Conservation (phyloP, 1,139 yeast species). For the Candida frijolesensis region DNA sequence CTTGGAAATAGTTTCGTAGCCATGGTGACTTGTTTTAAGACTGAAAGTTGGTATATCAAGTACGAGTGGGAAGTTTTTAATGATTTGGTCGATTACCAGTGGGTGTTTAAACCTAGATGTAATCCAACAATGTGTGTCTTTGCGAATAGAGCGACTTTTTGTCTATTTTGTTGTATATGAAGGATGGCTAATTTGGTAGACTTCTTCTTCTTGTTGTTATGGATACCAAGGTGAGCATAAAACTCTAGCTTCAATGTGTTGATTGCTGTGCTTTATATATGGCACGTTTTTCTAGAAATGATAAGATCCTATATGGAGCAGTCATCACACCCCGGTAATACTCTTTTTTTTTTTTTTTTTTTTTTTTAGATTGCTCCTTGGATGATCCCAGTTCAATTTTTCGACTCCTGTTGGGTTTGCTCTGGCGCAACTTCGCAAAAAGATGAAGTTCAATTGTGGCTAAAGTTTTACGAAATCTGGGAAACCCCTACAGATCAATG, state of each 20-base stretch:
- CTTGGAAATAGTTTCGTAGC: slow-evolving; percentile 21
- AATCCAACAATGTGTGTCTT: no score
- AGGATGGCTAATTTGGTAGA: no score
- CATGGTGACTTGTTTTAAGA: background rate
- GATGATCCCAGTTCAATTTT: background rate
- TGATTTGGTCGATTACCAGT: background rate
- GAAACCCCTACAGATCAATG: background rate
- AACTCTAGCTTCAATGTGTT: no score
- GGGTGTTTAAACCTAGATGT: no score
- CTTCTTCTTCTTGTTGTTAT: no score
- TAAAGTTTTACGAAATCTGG: background rate
- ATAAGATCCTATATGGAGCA: background rate
- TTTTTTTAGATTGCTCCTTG: background rate
- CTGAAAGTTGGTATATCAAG: no score
- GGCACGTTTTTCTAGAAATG: no score
- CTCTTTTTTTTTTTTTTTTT: background rate
- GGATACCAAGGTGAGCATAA: no score
- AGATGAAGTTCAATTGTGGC: background rate
- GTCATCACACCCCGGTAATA: background rate
- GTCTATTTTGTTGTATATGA: no score
- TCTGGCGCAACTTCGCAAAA: background rate
- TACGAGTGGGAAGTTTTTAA: background rate
- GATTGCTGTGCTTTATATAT: no score
- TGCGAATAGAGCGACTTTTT: no score
- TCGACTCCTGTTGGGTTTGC: background rate